Conservation (phyloP, 257 asterid genomes). For the Fraxinus quadrangulata region DNA sequence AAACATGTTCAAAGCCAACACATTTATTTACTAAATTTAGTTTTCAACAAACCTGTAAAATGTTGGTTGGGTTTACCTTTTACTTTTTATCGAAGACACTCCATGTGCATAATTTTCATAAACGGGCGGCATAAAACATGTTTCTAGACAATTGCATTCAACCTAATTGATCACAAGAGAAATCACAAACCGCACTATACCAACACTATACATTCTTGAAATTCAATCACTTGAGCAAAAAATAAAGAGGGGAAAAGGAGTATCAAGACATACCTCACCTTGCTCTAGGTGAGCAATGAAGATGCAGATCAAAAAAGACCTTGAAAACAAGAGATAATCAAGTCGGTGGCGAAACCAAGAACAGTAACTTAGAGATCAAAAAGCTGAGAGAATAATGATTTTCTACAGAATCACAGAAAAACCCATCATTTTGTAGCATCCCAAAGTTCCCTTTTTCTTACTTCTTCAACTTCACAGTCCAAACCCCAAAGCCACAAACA, state of each 20-base stretch:
- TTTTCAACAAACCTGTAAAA: background rate
- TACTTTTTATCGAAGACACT: background rate
- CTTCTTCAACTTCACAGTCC: slow-evolving; percentile 8
- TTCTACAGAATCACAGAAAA: slow-evolving; percentile 8
- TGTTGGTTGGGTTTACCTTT: background rate
- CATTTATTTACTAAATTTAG: background rate
- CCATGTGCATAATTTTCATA: background rate
- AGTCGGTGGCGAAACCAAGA: slow-evolving; percentile 35
- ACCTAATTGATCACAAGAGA: background rate
- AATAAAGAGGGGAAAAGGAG: background rate
- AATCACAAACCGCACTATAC: slow-evolving; percentile 10
- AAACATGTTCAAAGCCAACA: background rate
- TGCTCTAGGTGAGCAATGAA: background rate
- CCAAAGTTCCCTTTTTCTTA: slow-evolving; percentile 18
- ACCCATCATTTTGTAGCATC: slow-evolving; percentile 20
- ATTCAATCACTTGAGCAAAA: slow-evolving; percentile 11
- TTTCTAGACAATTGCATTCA: background rate
- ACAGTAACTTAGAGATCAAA: slow-evolving; percentile 1
- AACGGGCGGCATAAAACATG: background rate
- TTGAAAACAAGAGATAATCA: slow-evolving; percentile 17
- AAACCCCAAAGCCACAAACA: slow-evolving; percentile 20
- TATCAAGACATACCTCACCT: slow-evolving; percentile 25
- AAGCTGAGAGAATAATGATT: slow-evolving; percentile 29
- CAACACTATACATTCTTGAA: slow-evolving; percentile 21
- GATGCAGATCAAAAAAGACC: slow-evolving; percentile 10